Conservation (phyloP, 805 yeast genomes). For the Suhomyces pyralidae region DNA sequence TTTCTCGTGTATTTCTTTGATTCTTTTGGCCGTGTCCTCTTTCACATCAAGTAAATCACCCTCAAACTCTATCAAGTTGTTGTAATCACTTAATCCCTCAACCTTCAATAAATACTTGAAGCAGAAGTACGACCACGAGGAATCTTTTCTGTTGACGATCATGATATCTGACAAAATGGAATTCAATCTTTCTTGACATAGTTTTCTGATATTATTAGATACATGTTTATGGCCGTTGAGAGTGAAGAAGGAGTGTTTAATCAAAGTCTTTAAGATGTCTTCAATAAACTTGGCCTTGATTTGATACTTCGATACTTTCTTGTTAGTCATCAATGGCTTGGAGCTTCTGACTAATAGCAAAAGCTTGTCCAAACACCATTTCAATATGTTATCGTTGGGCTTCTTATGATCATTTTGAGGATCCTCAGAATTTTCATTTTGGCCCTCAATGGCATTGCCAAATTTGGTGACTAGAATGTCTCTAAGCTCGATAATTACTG, state of each 20-base stretch:
- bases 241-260: constrained; percentile 41
- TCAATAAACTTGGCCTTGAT: constrained; percentile 25
- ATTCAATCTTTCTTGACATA: constrained; percentile 61
- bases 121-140: constrained; percentile 62
- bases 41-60: constrained; percentile 52
- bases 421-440: constrained; percentile 18
- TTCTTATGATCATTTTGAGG: constrained; percentile 11
- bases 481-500: constrained; percentile 18
- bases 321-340: constrained; percentile 24
- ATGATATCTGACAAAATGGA: constrained; percentile 64
- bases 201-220: constrained; percentile 33
- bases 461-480: constrained; percentile 25
- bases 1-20: constrained; percentile 30
- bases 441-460: constrained; percentile 17
- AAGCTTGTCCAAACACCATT: constrained; percentile 61
- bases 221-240: constrained; percentile 14
- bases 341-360: constrained; percentile 50
- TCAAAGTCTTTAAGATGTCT: constrained; percentile 36
- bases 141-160: constrained; percentile 40
- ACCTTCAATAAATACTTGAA: constrained; percentile 33
- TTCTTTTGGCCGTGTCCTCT: constrained; percentile 45
- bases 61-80: constrained; percentile 47
- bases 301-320: constrained; percentile 7
- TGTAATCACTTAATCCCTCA: constrained; percentile 19
- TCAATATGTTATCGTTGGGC: constrained; percentile 37